Evolutionary conservation across 108 stramenopile genomes (phyloP).

Genomic region (Pseudonitzschia pungens): DNA sequence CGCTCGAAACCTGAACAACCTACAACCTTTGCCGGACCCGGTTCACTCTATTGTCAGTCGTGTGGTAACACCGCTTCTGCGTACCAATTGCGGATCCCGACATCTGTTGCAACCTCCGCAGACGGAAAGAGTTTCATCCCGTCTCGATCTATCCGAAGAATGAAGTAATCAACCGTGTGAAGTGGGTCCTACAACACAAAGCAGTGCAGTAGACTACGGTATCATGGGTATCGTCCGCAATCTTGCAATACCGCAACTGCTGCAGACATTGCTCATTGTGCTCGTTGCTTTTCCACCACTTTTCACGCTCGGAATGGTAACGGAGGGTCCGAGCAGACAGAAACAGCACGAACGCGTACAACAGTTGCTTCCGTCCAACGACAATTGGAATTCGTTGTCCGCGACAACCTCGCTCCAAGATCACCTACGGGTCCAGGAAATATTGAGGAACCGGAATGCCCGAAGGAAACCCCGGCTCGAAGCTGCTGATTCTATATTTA

Average conservation of each 20-base stretch:
- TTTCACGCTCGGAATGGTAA: neutral
- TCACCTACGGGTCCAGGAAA: constrained; percentile 8
- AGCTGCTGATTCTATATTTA: neutral
- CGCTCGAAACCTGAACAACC: too few relatives aligned
- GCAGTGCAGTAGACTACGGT: neutral
- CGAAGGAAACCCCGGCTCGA: constrained; percentile 10
- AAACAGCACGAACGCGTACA: neutral
- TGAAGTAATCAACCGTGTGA: neutral
- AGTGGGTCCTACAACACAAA: neutral
- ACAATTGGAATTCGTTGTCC: neutral
- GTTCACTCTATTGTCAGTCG: too few relatives aligned
- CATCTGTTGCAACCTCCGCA: too few relatives aligned
- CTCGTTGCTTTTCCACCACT: neutral
- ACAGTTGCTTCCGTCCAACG: neutral
- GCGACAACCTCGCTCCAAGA: constrained; percentile 10
- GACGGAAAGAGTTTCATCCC: too few relatives aligned
- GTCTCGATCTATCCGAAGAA: neutral
- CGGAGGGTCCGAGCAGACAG: neutral
- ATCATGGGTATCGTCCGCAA: neutral
- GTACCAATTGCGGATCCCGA: too few relatives aligned
- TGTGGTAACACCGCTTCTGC: too few relatives aligned
- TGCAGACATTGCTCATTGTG: neutral
- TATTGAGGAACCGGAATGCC: constrained; percentile 9
- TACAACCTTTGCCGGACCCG: too few relatives aligned
- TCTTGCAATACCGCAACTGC: neutral